phyloP scores from a whole-genome alignment of 441 rosid species.

The Metrosideros polymorpha region DNA sequence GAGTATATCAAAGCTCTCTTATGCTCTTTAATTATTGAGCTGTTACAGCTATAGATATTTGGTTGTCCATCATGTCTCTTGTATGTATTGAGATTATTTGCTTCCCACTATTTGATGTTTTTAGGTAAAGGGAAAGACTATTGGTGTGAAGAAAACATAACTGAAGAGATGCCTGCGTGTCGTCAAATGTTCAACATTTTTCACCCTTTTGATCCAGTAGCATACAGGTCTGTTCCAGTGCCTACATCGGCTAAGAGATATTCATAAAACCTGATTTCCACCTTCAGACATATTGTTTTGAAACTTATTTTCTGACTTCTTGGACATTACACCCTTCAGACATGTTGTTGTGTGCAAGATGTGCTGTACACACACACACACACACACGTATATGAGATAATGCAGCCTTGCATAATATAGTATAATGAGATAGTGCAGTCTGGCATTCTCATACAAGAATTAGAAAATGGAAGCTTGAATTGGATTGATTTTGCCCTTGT shows the following conservation, averaged over 20 bases:
- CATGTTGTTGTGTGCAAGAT: not conserved
- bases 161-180: constrained; percentile 96
- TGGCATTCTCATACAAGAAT: not conserved
- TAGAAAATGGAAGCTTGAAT: not conserved
- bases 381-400: no score
- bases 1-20: not conserved
- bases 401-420: not conserved
- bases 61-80: not conserved
- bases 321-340: no score
- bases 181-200: constrained; percentile 95
- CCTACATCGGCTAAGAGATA: not conserved
- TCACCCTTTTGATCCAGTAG: constrained; percentile 98
- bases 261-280: not conserved
- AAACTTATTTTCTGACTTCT: not conserved
- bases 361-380: no score
- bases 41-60: not conserved
- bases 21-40: not conserved
- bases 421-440: not conserved
- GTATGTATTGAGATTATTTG: not conserved
- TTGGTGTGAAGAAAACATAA: constrained; percentile 75
- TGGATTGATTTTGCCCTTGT: not conserved
- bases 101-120: constrained; percentile 1
- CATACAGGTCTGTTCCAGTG: constrained; percentile 62
- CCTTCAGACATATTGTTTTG: not conserved
- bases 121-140: constrained; percentile 84